phyloP scores from a whole-genome alignment of 75 land plant species.

The Gnetum montanum region DNA sequence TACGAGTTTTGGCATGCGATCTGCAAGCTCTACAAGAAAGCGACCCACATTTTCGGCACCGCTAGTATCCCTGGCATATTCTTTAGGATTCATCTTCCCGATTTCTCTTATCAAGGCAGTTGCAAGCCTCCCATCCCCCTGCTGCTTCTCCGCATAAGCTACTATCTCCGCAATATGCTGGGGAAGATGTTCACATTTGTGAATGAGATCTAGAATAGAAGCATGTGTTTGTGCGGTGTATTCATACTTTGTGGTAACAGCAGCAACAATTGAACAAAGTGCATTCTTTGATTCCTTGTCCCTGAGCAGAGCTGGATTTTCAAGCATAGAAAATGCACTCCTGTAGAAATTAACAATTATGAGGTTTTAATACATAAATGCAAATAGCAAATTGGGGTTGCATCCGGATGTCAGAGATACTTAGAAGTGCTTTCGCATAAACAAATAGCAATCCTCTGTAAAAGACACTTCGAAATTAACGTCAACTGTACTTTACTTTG shows the following conservation, averaged over 20 bases:
- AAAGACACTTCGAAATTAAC: no score
- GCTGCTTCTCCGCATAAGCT: conserved; percentile 56
- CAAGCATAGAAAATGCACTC: conserved; percentile 54
- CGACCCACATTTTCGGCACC: conserved; percentile 92
- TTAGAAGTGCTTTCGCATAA: no score
- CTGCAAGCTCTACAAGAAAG: conserved; percentile 88
- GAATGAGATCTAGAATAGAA: conserved; percentile 71
- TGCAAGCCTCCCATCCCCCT: conserved; percentile 70
- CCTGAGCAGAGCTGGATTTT: conserved; percentile 55
- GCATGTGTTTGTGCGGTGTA: conserved; percentile 62
- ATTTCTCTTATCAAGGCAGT: conserved; percentile 72
- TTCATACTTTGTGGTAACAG: conserved; percentile 70
- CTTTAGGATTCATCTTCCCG: conserved; percentile 73
- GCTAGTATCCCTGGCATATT: conserved; percentile 61
- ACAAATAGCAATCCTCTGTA: no score
- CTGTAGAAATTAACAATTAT: conserved; percentile 21
- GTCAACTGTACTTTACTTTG: conserved; percentile 75
- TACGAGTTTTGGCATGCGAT: conserved; percentile 69
- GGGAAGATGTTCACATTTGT: conserved; percentile 73
- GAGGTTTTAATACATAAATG: not conserved
- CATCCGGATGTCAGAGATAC: no score
- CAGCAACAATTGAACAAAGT: conserved; percentile 64
- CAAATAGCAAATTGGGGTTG: not conserved
- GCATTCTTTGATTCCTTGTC: conserved; percentile 65
- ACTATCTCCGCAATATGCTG: conserved; percentile 67